These are phyloP conservation scores for Penicillium coprophilum DNA, from an alignment of 495 filamentous ascomycete species.

Conservation along the genomic window DNA sequence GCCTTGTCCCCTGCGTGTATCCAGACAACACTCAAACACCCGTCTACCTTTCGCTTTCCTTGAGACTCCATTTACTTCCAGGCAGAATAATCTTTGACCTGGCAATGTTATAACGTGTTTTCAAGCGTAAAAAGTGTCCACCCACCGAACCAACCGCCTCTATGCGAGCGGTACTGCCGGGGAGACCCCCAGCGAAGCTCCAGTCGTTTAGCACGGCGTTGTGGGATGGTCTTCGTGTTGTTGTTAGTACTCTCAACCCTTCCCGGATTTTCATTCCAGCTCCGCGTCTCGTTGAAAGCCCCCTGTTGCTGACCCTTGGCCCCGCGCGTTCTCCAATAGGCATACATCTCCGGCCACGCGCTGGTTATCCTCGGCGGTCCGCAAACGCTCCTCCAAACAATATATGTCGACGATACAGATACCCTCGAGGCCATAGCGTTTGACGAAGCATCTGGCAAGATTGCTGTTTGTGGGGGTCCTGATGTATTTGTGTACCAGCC, in stretches of 20 bases:
- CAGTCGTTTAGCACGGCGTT: slow-evolving; percentile 83
- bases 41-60: background rate
- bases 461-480: slow-evolving; percentile 67
- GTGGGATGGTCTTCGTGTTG: slow-evolving; percentile 78
- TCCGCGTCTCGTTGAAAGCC: background rate
- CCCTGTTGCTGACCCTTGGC: slow-evolving; percentile 19
- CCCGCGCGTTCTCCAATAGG: slow-evolving; percentile 47
- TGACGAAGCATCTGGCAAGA: slow-evolving; percentile 80
- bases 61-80: background rate
- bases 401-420: slow-evolving; percentile 77
- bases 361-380: slow-evolving; percentile 77
- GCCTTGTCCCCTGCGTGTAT: slow-evolving; percentile 21
- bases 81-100: slow-evolving; percentile 3
- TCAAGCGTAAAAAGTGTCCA: slow-evolving; percentile 32
- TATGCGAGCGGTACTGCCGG: slow-evolving; percentile 83
- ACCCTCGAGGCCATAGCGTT: slow-evolving; percentile 71
- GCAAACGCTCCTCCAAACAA: slow-evolving; percentile 79
- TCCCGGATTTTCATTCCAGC: slow-evolving; percentile 6
- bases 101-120: slow-evolving; percentile 44
- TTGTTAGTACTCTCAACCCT: slow-evolving; percentile 53
- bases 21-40: slow-evolving; percentile 11
- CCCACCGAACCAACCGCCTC: slow-evolving; percentile 36
- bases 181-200: slow-evolving; percentile 83
- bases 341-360: slow-evolving; percentile 86
- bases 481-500: slow-evolving; percentile 77